A percentile compares a stretch with the other conserved stretches of the same genome.
These are phyloP conservation scores for Neonectria coccinea DNA, from an alignment of 2,329 filamentous ascomycete species.

Conservation along the genomic window DNA sequence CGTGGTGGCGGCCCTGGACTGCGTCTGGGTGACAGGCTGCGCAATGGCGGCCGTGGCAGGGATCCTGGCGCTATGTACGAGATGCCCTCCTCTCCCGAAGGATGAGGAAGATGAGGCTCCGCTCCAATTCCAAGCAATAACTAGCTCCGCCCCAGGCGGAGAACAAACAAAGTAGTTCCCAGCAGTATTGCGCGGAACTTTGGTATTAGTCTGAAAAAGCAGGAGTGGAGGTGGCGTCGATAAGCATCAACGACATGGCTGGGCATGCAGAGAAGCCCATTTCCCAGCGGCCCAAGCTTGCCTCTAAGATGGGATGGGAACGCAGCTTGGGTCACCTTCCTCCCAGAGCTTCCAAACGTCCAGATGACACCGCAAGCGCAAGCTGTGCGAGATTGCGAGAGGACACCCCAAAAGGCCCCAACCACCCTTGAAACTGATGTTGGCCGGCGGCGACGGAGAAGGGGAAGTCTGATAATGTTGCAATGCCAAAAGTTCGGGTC, in stretches of 20 bases:
- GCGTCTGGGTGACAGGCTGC: constrained; percentile 40
- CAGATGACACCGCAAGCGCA: constrained; percentile 1
- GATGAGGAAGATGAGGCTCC: constrained; percentile 10
- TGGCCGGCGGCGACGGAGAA: constrained; percentile 9
- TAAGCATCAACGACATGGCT: not conserved
- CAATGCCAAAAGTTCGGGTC: constrained; percentile 6
- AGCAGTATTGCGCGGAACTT: not conserved
- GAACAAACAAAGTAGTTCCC: constrained; percentile 18
- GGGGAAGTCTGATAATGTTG: constrained; percentile 9
- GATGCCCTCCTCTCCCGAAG: constrained; percentile 37
- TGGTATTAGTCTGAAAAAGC: not conserved
- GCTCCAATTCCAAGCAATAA: constrained; percentile 10
- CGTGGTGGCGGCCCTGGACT: constrained; percentile 33
- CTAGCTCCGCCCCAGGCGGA: not conserved
- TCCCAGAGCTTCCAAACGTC: not conserved
- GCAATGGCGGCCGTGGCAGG: constrained; percentile 36
- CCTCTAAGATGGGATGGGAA: constrained; percentile 7
- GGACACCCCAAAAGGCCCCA: not conserved
- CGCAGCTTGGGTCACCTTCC: not conserved
- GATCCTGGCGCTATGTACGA: constrained; percentile 35
- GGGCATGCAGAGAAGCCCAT: not conserved
- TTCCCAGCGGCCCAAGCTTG: constrained; percentile 10
- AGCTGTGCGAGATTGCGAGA: constrained; percentile 13
- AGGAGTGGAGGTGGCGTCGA: not conserved
- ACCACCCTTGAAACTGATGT: constrained; percentile 1